Conservation (phyloP, 163 green algal species). For the Coccomyxa subellipsoidea region DNA sequence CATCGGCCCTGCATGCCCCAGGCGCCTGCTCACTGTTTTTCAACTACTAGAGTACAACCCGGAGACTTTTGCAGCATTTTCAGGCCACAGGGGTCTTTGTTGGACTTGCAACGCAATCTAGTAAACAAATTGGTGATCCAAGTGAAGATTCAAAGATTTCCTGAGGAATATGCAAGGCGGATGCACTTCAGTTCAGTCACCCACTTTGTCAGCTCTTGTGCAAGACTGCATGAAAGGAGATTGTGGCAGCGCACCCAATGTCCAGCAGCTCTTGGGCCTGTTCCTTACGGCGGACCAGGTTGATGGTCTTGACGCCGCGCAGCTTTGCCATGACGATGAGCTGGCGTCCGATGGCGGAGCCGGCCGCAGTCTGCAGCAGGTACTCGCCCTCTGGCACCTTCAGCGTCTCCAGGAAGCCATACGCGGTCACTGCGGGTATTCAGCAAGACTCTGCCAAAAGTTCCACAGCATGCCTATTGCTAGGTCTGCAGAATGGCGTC, state of each 20-base stretch:
- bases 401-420: constrained; percentile 44
- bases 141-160: no score
- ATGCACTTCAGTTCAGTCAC: no score
- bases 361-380: constrained; percentile 53
- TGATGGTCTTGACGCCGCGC: constrained; percentile 48
- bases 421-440: constrained; percentile 25
- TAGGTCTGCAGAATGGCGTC: no score
- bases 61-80: no score
- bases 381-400: constrained; percentile 46
- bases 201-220: no score
- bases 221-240: not conserved
- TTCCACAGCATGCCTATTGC: no score
- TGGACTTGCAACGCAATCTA: no score
- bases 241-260: constrained; percentile 10
- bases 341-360: constrained; percentile 44
- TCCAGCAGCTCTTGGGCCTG: constrained; percentile 41
- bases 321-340: constrained; percentile 39
- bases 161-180: no score
- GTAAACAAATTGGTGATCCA: not conserved
- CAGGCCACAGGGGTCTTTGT: no score
- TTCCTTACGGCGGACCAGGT: constrained; percentile 40
- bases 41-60: no score
- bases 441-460: no score
- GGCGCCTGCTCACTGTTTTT: no score
- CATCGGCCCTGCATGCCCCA: constrained; percentile 23